Percentiles rank a stretch among this genome's conserved stretches.
phyloP scores from a whole-genome alignment of 1,139 yeast species.

The Eremothecium gossypii region DNA sequence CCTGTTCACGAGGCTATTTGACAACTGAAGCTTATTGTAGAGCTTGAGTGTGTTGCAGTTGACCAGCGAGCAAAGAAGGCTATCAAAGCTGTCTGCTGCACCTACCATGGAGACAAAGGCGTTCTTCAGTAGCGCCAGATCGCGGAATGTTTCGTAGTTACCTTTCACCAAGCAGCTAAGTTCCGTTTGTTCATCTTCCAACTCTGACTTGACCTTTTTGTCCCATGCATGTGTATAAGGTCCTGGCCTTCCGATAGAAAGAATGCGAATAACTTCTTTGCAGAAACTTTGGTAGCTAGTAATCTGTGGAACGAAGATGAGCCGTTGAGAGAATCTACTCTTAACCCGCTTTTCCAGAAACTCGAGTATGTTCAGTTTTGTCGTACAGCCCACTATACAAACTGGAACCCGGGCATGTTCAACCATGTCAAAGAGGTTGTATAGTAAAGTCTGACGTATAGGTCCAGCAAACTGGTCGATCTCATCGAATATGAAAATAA shows the following conservation, averaged over 20 bases:
- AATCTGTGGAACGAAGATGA: slow-evolving; percentile 51
- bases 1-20: slow-evolving; percentile 19
- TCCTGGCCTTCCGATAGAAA: slow-evolving; percentile 23
- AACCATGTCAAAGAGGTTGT: slow-evolving; percentile 77
- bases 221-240: slow-evolving; percentile 42
- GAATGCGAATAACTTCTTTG: slow-evolving; percentile 28
- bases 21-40: slow-evolving; percentile 24
- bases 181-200: slow-evolving; percentile 25
- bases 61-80: slow-evolving; percentile 13
- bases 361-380: slow-evolving; percentile 69
- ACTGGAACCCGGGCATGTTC: slow-evolving; percentile 70
- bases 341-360: slow-evolving; percentile 83
- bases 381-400: slow-evolving; percentile 71
- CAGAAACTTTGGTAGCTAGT: slow-evolving; percentile 37
- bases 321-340: slow-evolving; percentile 77
- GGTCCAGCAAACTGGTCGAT: slow-evolving; percentile 69
- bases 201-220: slow-evolving; percentile 31
- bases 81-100: slow-evolving; percentile 11
- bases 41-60: slow-evolving; percentile 11
- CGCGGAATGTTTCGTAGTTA: slow-evolving; percentile 52
- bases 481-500: slow-evolving; percentile 76
- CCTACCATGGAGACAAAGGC: slow-evolving; percentile 39
- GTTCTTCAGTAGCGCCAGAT: slow-evolving; percentile 47
- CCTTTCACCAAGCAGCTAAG: slow-evolving; percentile 34
- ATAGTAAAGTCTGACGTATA: slow-evolving; percentile 70